These are phyloP conservation scores for Meyerozyma sp. DNA, from an alignment of 1,139 yeast genomes.

Conservation along the genomic window DNA sequence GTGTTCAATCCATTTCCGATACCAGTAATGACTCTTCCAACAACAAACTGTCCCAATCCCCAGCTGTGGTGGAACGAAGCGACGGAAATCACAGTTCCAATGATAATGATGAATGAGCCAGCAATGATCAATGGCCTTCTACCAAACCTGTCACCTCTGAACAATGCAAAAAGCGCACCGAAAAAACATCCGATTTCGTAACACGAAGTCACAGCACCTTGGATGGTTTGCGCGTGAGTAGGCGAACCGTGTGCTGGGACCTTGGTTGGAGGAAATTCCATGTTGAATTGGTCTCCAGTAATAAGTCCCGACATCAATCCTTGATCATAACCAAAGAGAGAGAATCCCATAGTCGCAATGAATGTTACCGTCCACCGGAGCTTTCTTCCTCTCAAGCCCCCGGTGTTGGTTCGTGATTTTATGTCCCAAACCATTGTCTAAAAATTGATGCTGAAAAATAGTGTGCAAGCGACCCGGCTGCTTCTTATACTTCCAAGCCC, in stretches of 20 bases:
- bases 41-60: conserved; percentile 60
- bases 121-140: conserved; percentile 58
- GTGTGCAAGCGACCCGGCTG: neutral
- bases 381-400: conserved; percentile 45
- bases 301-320: conserved; percentile 74
- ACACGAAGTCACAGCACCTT: conserved; percentile 68
- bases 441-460: neutral
- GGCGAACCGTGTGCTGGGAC: conserved; percentile 15
- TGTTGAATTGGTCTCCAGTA: conserved; percentile 53
- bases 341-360: conserved; percentile 61
- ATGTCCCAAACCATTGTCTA: conserved; percentile 1
- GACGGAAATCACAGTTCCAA: conserved; percentile 64
- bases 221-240: conserved; percentile 40
- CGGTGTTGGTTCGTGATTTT: conserved; percentile 34
- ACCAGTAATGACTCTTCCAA: conserved; percentile 77
- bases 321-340: conserved; percentile 73
- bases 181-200: conserved; percentile 78
- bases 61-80: conserved; percentile 46
- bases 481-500: neutral
- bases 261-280: conserved; percentile 52
- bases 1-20: conserved; percentile 75
- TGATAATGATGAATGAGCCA: conserved; percentile 54
- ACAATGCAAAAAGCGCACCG: conserved; percentile 64
- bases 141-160: conserved; percentile 59
- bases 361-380: conserved; percentile 44